A percentile compares a stretch with the other conserved stretches of the same genome.
Conservation (phyloP, 306 rosid species). For the Begonia masoniana region DNA sequence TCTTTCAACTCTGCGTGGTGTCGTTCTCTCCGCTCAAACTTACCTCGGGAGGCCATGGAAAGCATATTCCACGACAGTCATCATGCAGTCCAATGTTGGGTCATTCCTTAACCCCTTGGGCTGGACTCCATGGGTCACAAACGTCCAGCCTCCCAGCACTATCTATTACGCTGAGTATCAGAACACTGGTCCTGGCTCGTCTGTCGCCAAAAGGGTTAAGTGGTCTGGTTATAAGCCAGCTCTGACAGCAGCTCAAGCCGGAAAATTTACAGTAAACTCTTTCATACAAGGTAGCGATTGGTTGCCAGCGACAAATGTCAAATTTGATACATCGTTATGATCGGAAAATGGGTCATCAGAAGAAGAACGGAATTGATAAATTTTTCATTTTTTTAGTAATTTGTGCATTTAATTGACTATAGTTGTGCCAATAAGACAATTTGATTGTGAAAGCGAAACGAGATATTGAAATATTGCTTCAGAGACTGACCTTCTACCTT, state of each 20-base stretch:
- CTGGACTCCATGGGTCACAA: constrained; percentile 53
- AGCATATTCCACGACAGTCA: constrained; percentile 53
- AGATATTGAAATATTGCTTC: too few relatives aligned
- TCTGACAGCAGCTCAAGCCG: constrained; percentile 32
- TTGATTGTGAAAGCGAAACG: too few relatives aligned
- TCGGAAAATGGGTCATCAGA: too few relatives aligned
- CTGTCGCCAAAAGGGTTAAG: constrained; percentile 35
- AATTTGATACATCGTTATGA: constrained; percentile 37
- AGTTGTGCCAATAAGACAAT: neutral
- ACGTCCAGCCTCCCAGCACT: constrained; percentile 42
- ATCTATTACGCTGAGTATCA: constrained; percentile 67
- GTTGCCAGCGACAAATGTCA: constrained; percentile 41
- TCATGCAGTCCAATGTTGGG: constrained; percentile 51
- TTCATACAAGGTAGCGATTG: constrained; percentile 65
- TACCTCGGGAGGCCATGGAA: constrained; percentile 97
- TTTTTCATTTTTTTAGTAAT: too few relatives aligned
- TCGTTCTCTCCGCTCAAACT: constrained; percentile 33
- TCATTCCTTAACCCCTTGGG: constrained; percentile 49
- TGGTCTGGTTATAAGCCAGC: constrained; percentile 63
- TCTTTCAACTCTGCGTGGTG: constrained; percentile 16
- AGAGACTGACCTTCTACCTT: too few relatives aligned
- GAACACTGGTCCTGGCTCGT: constrained; percentile 53
- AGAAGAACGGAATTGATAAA: too few relatives aligned
- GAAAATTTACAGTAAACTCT: constrained; percentile 35
- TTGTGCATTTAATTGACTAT: neutral